These are phyloP conservation scores for Aspergillus hiratsukae DNA, from an alignment of 2,329 filamentous ascomycete genomes.

Conservation along the genomic window DNA sequence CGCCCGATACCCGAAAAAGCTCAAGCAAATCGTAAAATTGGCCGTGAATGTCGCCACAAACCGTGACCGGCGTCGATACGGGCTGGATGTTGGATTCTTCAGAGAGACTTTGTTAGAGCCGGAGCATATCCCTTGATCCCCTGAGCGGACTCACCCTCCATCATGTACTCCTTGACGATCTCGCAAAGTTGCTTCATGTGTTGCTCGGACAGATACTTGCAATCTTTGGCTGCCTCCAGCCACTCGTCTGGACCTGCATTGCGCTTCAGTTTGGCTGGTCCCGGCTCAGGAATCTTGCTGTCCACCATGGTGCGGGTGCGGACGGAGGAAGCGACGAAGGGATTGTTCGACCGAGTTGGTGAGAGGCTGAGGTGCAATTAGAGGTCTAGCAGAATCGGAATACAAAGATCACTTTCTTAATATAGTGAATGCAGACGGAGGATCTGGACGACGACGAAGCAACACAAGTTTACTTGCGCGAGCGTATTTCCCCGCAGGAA, in stretches of 20 bases:
- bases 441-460: not conserved
- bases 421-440: not conserved
- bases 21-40: slow-evolving; percentile 98
- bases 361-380: not conserved
- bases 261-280: slow-evolving; percentile 76
- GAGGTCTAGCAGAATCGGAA: not conserved
- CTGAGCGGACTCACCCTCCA: slow-evolving; percentile 67
- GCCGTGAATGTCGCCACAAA: slow-evolving; percentile 97
- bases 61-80: slow-evolving; percentile 91
- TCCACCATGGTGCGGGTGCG: slow-evolving; percentile 32
- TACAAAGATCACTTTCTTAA: not conserved
- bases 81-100: slow-evolving; percentile 97
- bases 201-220: slow-evolving; percentile 90
- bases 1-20: slow-evolving; percentile 91
- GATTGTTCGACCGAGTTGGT: not conserved
- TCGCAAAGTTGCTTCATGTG: slow-evolving; percentile 99
- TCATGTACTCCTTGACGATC: slow-evolving; percentile 96
- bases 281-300: slow-evolving; percentile 75
- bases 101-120: not conserved
- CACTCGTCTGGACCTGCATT: slow-evolving; percentile 91
- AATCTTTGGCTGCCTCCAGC: slow-evolving; percentile 94
- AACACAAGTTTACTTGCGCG: not conserved
- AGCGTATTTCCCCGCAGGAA: slow-evolving; percentile 6
- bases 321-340: not conserved
- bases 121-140: not conserved